A percentile compares a stretch with the other conserved stretches of the same genome.
Conservation (phyloP, 306 rosid genomes). For the Echinosophora koreensis region DNA sequence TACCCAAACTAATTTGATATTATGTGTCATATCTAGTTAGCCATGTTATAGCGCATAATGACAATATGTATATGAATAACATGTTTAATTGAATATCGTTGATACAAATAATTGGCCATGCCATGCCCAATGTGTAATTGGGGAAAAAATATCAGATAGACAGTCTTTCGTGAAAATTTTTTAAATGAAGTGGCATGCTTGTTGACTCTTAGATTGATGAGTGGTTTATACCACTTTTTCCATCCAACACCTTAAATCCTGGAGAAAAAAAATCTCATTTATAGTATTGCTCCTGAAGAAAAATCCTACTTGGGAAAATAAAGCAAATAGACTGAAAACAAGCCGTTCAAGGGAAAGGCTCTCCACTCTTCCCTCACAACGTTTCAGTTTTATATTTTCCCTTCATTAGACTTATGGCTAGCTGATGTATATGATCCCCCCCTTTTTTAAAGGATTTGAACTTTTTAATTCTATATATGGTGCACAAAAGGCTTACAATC, state of each 20-base stretch:
- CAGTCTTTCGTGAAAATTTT: background rate
- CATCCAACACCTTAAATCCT: background rate
- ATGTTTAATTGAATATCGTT: background rate
- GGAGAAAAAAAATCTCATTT: background rate
- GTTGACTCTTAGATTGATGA: background rate
- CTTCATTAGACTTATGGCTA: background rate
- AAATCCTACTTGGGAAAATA: background rate
- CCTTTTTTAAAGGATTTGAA: background rate
- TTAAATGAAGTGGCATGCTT: background rate
- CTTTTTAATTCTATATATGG: background rate
- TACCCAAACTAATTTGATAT: no score
- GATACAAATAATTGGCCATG: background rate
- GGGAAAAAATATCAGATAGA: no score
- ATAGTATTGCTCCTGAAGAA: background rate
- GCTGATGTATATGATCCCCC: background rate
- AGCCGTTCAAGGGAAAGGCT: conserved; percentile 29
- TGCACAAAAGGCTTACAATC: conserved; percentile 12
- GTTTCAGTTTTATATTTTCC: background rate
- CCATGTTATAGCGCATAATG: no score
- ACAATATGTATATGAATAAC: no score
- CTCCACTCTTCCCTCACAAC: conserved; percentile 5
- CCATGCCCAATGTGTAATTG: no score
- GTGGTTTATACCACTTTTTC: background rate
- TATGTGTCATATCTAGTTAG: no score
- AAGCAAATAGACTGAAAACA: background rate